Evolutionary conservation across 2,329 filamentous ascomycete genomes (phyloP), one percentile per base, ranked within the genome.

Genomic region (Neofusicoccum parvum): DNA sequence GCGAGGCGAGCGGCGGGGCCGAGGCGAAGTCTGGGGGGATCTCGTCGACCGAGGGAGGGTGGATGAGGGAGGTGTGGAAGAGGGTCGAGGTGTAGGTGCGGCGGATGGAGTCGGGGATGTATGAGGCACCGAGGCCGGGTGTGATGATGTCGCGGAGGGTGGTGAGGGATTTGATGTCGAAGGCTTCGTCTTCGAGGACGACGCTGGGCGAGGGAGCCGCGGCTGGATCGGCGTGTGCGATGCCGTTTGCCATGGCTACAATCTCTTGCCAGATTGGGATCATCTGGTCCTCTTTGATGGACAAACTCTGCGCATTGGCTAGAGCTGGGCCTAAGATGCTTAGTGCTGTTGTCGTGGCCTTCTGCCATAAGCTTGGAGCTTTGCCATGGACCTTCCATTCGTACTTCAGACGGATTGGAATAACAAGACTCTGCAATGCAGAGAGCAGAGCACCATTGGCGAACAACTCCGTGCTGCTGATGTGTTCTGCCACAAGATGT

Each of bases 41-140:
- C 45, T 65, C 64, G 46, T 80, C 71, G 59, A 83, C 67, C 71
- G 80, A 69, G 53, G 87, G 82, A 67, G 90, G 77, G 74, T 97
- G 92, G 59, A 97, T 88, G 65, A 97, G 87, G 1, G 93, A 97
- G 36, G 88, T 91, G 51, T 85, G 83, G 79, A 98, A 96, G 1
- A 99, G 84, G 27, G 88, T 90, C 69, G 89, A 86, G 0, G 90
- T 87, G 72, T 94, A 97, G 1, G 85, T 80, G 62, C 85, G 85
- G 46, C 92, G 87, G 3, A 89, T 87, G 68, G 82, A 81, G 68
- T 94, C 89, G 0, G 88, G 82, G 6, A 97, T 85, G 2, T 81
- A 78, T 5, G 85, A 74, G 0, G 87, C 85, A 2, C 93, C 91
- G 0, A 98, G 84, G 1, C 86, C 80, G 0, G 92, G 90, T 4